Percentiles rank a stretch among this genome's conserved stretches.
Conservation (phyloP, 2,329 filamentous ascomycete species). For the Elsinoe batatas region DNA sequence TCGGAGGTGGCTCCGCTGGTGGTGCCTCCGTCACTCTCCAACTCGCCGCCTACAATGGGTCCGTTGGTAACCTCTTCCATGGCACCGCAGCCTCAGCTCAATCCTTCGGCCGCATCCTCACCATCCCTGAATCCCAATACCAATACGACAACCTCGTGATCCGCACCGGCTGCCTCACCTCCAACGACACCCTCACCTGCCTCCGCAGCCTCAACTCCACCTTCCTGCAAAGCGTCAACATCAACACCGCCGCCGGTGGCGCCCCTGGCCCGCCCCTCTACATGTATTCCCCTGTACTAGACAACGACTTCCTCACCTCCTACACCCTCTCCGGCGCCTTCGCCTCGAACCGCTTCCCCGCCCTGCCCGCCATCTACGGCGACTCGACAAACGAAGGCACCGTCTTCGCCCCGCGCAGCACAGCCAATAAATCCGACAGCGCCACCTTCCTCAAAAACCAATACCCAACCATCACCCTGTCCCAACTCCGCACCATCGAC, state of each 20-base stretch:
- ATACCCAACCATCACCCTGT: conserved; percentile 45
- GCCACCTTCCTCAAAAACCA: conserved; percentile 49
- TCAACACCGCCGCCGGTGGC: conserved; percentile 38
- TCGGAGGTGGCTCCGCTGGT: conserved; percentile 61
- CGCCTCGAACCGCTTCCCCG: conserved; percentile 39
- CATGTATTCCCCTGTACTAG: conserved; percentile 43
- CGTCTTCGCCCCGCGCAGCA: conserved; percentile 44
- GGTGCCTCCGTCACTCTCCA: conserved; percentile 56
- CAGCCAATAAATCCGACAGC: conserved; percentile 39
- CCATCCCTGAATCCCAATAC: conserved; percentile 40
- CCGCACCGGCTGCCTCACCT: conserved; percentile 37
- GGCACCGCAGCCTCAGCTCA: conserved; percentile 47
- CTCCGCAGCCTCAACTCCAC: conserved; percentile 37
- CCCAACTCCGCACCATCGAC: conserved; percentile 45
- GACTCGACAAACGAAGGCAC: conserved; percentile 57
- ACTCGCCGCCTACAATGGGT: conserved; percentile 45
- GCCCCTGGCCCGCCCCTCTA: conserved; percentile 36
- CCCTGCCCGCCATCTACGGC: conserved; percentile 46
- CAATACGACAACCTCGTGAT: conserved; percentile 42
- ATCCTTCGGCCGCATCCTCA: conserved; percentile 42
- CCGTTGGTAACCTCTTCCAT: conserved; percentile 41
- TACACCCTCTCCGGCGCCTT: conserved; percentile 40
- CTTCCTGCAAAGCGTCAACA: conserved; percentile 37
- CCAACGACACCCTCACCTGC: conserved; percentile 38
- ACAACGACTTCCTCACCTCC: conserved; percentile 42